Base-by-base conservation (phyloP, 768 basidiomycete genomes). In the Suillus variegatus region DNA sequence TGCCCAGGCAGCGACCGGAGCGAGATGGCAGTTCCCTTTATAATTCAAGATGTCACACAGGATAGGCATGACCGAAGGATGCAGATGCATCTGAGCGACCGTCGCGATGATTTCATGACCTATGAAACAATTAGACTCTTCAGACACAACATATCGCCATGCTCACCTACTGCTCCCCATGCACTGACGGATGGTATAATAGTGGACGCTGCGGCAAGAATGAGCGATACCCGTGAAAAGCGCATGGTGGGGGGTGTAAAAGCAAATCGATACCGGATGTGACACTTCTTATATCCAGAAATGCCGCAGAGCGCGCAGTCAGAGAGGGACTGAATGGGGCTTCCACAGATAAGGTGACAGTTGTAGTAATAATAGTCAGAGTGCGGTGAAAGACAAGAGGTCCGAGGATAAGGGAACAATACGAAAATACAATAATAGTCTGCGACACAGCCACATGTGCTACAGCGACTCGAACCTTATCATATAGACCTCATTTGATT, bases 31-130 rank as follows among this genome's bases (percentile, higher is more conserved):
- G 78, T 83, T 63, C 68, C 71, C 62, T 71, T 69, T 16, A 72
- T 79, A 79, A 77, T 67, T 88, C 68, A 97, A 88, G 70, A 98
- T 88, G 36, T 80, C 76, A 68, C 91, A 93, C 62, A 97, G 78
- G 40, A 82, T 83, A 2, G 86, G 82, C 47, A 90, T 81, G 6
- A 90, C 88, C 2, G 79, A 80, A 0, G 93, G 92, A 74, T 93
- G 86, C 3, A 98, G 85, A 74, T 97, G 88, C 65, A 96, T 93
- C 74, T 98, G 92, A 1, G 97, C 97, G 64, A 99, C 92, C 5
- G 95, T 97, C 1, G 95, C 96, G 6, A 94, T 87, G 40, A 97
- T 89, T 80, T 97, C 92, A 71, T 98, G 96, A 4, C 96, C 94
- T 88, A 67, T 32, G 36, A 13, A 13, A 62, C 28, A 52, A 36